phyloP scores from a whole-genome alignment of 2,329 filamentous ascomycete species.

The Chlorencoelia australis region DNA sequence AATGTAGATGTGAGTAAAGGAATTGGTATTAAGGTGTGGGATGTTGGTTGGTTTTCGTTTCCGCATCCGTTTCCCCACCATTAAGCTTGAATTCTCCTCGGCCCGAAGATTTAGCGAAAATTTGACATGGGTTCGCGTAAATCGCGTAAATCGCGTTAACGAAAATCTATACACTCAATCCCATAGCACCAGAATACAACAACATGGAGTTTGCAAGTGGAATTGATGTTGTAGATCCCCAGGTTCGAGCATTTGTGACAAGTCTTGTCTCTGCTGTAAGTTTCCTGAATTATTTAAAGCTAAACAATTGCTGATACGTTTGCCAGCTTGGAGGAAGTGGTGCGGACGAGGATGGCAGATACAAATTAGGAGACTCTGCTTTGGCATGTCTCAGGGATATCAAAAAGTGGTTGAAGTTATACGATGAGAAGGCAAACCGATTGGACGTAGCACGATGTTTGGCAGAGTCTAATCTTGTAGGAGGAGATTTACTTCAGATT shows the following conservation, averaged over 20 bases:
- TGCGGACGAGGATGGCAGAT: constrained; percentile 68
- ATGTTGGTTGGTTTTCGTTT: too few species aligned
- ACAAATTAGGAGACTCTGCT: constrained; percentile 87
- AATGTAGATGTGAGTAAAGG: neutral
- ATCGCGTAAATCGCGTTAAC: constrained; percentile 1
- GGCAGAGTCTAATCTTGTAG: constrained; percentile 84
- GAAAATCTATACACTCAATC: too few species aligned
- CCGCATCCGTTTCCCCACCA: constrained; percentile 6
- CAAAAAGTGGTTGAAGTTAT: constrained; percentile 88
- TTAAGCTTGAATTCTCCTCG: constrained; percentile 3
- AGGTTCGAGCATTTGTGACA: constrained; percentile 87
- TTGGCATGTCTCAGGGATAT: constrained; percentile 86
- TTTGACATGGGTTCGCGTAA: constrained; percentile 8
- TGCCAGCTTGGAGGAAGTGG: constrained; percentile 79
- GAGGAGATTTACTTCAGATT: constrained; percentile 83
- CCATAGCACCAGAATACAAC: too few species aligned
- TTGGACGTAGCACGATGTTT: constrained; percentile 92
- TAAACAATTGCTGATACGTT: constrained; percentile 12
- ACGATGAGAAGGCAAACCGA: constrained; percentile 86
- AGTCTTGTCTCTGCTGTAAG: constrained; percentile 76
- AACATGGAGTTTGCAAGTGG: constrained; percentile 46
- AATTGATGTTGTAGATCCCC: constrained; percentile 67
- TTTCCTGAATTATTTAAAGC: constrained; percentile 2
- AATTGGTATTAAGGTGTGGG: too few species aligned
- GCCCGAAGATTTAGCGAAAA: neutral